Evolutionary conservation across 768 basidiomycete genomes (phyloP).

Genomic region (Calocybe indica): DNA sequence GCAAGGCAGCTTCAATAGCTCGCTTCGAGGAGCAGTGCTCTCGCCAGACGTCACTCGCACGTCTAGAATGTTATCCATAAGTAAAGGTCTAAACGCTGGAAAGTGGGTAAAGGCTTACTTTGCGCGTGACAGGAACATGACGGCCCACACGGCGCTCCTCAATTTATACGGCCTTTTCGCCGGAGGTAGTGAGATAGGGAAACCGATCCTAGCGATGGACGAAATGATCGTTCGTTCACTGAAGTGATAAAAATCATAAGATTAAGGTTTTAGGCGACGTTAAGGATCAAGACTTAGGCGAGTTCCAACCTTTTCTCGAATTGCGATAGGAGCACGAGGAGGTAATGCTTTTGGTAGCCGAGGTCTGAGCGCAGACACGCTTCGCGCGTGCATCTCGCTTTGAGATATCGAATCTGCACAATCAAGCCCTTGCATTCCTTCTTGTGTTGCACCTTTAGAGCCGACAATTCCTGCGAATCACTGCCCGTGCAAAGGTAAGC

Average conservation of each 20-base stretch:
- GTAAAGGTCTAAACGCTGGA: neutral
- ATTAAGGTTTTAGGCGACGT: neutral
- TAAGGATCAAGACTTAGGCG: neutral
- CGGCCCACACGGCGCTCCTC: constrained; percentile 47
- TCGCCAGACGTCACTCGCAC: constrained; percentile 58
- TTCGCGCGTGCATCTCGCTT: constrained; percentile 88
- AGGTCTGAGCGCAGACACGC: constrained; percentile 70
- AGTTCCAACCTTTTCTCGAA: constrained; percentile 64
- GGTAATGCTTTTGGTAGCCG: constrained; percentile 83
- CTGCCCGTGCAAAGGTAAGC: constrained; percentile 19
- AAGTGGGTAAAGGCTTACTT: constrained; percentile 37
- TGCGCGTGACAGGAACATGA: constrained; percentile 60
- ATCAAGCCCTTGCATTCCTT: constrained; percentile 88
- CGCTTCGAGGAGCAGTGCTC: constrained; percentile 55
- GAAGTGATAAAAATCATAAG: neutral
- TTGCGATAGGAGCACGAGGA: constrained; percentile 64
- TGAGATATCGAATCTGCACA: constrained; percentile 86
- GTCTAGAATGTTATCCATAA: constrained; percentile 29
- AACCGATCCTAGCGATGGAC: constrained; percentile 73
- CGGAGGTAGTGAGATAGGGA: constrained; percentile 38
- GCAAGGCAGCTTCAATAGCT: constrained; percentile 57
- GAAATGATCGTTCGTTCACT: constrained; percentile 71
- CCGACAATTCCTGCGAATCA: constrained; percentile 46
- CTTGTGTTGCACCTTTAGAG: constrained; percentile 63
- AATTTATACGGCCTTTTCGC: constrained; percentile 38